Conservation (phyloP, 306 rosid species). For the Vicia sativa region DNA sequence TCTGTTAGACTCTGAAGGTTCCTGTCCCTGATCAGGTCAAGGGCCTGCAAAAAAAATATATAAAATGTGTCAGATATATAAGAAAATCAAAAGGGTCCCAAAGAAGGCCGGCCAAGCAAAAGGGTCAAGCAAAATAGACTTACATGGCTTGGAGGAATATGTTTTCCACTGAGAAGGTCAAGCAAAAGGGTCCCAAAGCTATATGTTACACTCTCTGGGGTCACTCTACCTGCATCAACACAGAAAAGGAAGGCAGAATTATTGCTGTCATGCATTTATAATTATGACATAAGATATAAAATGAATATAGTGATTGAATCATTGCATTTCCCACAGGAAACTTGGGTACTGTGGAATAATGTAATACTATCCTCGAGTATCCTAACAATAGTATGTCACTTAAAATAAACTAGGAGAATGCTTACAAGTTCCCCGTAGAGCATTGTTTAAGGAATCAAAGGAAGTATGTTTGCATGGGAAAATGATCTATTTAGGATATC, state of each 20-base stretch:
- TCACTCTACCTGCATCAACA: slow-evolving; percentile 75
- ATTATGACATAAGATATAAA: slow-evolving; percentile 15
- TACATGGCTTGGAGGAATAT: slow-evolving; percentile 99
- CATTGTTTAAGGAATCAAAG: too few species aligned
- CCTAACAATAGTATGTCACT: too few species aligned
- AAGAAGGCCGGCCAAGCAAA: too few species aligned
- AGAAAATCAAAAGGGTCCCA: slow-evolving; percentile 7
- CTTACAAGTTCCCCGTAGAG: too few species aligned
- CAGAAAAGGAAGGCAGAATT: slow-evolving; percentile 23
- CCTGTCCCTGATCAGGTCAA: slow-evolving; percentile 90
- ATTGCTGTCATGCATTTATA: slow-evolving; percentile 20
- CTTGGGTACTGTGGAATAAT: too few species aligned
- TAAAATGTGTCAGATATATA: slow-evolving; percentile 40
- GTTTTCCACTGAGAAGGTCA: slow-evolving; percentile 97
- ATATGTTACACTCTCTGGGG: slow-evolving; percentile 87
- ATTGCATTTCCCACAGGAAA: not conserved
- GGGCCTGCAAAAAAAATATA: slow-evolving; percentile 62
- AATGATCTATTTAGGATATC: too few species aligned
- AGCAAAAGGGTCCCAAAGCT: slow-evolving; percentile 96
- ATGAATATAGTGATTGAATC: slow-evolving; percentile 13
- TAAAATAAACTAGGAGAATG: too few species aligned
- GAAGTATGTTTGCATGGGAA: too few species aligned
- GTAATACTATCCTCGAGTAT: too few species aligned
- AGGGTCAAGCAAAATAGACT: too few species aligned
- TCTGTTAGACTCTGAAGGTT: slow-evolving; percentile 84